phyloP scores from a whole-genome alignment of 78 protist genomes.

The Speleostelium caveatum region DNA sequence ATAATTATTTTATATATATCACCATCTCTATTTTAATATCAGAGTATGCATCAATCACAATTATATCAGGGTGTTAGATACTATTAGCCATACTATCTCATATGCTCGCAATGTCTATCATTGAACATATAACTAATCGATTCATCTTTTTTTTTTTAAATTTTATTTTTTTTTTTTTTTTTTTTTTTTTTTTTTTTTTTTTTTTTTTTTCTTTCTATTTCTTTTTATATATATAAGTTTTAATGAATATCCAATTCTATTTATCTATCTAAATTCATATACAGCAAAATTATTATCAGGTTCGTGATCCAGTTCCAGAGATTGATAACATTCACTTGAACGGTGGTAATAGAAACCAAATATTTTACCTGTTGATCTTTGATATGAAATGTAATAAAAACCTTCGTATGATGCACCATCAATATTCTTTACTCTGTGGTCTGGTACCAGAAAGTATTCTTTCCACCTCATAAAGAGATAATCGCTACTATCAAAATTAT shows the following conservation, averaged over 20 bases:
- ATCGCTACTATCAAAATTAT: conserved; percentile 35
- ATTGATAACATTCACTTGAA: conserved; percentile 65
- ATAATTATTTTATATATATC: too few species aligned
- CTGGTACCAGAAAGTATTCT: conserved; percentile 88
- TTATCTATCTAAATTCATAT: conserved; percentile 38
- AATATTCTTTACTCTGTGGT: conserved; percentile 61
- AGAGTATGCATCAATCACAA: too few species aligned
- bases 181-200: neutral
- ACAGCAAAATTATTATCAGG: conserved; percentile 17
- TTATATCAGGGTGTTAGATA: too few species aligned
- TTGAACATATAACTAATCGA: too few species aligned
- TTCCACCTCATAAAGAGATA: conserved; percentile 88
- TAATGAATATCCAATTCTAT: neutral
- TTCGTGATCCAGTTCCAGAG: conserved; percentile 38
- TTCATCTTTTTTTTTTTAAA: neutral
- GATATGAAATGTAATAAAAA: conserved; percentile 82
- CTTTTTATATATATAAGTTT: neutral
- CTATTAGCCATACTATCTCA: too few species aligned
- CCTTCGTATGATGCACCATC: conserved; percentile 89
- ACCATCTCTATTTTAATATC: too few species aligned
- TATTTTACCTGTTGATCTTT: conserved; percentile 77
- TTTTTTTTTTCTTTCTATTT: too few species aligned
- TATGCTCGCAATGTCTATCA: too few species aligned
- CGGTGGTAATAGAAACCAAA: conserved; percentile 81
- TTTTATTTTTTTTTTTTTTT: neutral